Conservation (phyloP, 148 eudicot species). For the Heliosperma pusillum region DNA sequence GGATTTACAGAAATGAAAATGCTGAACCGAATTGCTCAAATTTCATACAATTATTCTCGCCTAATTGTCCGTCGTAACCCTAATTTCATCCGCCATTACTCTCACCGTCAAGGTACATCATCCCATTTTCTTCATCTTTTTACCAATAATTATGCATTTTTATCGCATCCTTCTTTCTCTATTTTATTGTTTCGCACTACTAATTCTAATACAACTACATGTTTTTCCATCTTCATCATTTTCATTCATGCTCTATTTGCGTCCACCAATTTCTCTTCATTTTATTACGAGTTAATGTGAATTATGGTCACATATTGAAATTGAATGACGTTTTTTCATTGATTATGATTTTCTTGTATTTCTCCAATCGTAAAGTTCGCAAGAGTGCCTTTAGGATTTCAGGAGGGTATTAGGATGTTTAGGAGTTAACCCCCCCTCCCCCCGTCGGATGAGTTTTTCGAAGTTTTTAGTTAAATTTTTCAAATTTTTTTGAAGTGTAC, state of each 20-base stretch:
- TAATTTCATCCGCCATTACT: slow-evolving; percentile 35
- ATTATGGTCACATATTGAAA: too few species aligned
- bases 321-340: too few species aligned
- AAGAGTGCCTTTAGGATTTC: too few species aligned
- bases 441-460: too few species aligned
- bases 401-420: too few species aligned
- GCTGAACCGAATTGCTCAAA: slow-evolving; percentile 36
- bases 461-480: too few species aligned
- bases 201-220: background rate
- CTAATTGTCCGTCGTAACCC: slow-evolving; percentile 32
- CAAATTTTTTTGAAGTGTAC: too few species aligned
- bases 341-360: too few species aligned
- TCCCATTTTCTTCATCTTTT: background rate
- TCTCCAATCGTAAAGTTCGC: too few species aligned
- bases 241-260: background rate
- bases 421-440: too few species aligned
- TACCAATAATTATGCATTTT: background rate
- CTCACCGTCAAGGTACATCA: slow-evolving; percentile 39
- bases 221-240: background rate
- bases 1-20: background rate
- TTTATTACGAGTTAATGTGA: background rate
- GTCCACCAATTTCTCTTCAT: background rate
- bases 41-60: slow-evolving; percentile 31
- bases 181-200: too few species aligned
- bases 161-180: background rate